A percentile compares a stretch with the other conserved stretches of the same genome.
These are phyloP conservation scores for Taxawa tesnikishii DNA, from an alignment of 2,329 filamentous ascomycete species.

Conservation along the genomic window DNA sequence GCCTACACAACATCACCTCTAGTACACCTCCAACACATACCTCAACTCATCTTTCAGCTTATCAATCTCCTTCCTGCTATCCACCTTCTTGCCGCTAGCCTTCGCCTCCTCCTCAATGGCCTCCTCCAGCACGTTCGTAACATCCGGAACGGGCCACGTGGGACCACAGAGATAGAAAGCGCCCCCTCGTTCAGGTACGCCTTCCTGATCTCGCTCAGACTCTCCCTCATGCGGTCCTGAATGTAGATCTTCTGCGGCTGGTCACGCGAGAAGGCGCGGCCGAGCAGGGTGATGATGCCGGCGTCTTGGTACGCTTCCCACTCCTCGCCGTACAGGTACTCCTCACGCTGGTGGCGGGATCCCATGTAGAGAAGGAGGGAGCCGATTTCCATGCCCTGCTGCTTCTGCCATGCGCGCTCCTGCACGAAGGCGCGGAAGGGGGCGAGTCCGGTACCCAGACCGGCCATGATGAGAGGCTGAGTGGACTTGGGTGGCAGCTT, in stretches of 20 bases:
- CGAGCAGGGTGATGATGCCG: conserved; percentile 87
- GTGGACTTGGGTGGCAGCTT: conserved; percentile 83
- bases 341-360: conserved; percentile 91
- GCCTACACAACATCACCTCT: too few relatives aligned
- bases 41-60: conserved; percentile 86
- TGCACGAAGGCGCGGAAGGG: conserved; percentile 99
- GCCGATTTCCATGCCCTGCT: conserved; percentile 91
- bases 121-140: conserved; percentile 87
- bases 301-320: conserved; percentile 97
- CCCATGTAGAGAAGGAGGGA: conserved; percentile 92
- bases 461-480: conserved; percentile 95
- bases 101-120: conserved; percentile 69
- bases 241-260: conserved; percentile 99
- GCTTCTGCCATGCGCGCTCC: conserved; percentile 94
- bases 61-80: conserved; percentile 85
- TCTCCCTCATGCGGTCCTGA: conserved; percentile 93
- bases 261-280: conserved; percentile 88
- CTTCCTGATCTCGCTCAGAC: conserved; percentile 65
- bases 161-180: conserved; percentile 96
- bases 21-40: conserved; percentile 97
- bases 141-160: conserved; percentile 96
- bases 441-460: conserved; percentile 91
- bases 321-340: conserved; percentile 97
- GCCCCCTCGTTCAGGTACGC: conserved; percentile 76
- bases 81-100: conserved; percentile 63